Base-by-base conservation (phyloP, 2,329 filamentous ascomycete species). In the Apiospora saccharicola region DNA sequence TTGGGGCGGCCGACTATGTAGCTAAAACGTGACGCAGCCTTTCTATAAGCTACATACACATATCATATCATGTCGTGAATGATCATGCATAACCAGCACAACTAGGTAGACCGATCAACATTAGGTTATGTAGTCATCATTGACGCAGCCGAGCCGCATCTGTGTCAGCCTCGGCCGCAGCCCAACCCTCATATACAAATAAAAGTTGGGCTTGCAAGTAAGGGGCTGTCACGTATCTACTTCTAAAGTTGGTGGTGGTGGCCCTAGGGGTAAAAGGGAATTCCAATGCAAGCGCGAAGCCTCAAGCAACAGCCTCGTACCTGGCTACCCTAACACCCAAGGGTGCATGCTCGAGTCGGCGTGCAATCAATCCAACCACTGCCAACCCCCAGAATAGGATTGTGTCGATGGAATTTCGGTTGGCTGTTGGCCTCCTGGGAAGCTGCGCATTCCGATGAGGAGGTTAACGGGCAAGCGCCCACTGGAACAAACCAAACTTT, bases 161-260 rank as follows among this genome's bases (percentile, higher is more conserved):
- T 64, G 57, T 64, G 34, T 64, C 57, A 64, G 57, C 57, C 57
- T 64, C 34, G 57, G 8, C 57, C 57, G 57, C 34, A 41, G 30
- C 34, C 57, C 57, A 64, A 34, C 8, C 57, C 24, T 30, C 57
- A 34, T 8, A 12, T 37, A 12, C 53, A 22, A 37, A 26, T 57
- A 34, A 19, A 37, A 61, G 14, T 61, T 34, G 26, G 53, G 26
- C 53, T 61, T 30, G 53, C 26, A 61, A 22, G 53, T 37, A 61
- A 34, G 26, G 53, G 14, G 53, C 26, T 22, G 16, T 61, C 24
- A 61, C 19, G 53, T 34, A 16, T 30, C 24, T 12, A 53, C 26
- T 30, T 12, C 24, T 53, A 30, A 57, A 57, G 24, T 57, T 34
- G 51, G 49, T 53, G 24, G 49, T 53, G 24, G 49, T 30, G 26